These are phyloP conservation scores for Luffa acutangula DNA, from an alignment of 306 rosid species.

Conservation along the genomic window DNA sequence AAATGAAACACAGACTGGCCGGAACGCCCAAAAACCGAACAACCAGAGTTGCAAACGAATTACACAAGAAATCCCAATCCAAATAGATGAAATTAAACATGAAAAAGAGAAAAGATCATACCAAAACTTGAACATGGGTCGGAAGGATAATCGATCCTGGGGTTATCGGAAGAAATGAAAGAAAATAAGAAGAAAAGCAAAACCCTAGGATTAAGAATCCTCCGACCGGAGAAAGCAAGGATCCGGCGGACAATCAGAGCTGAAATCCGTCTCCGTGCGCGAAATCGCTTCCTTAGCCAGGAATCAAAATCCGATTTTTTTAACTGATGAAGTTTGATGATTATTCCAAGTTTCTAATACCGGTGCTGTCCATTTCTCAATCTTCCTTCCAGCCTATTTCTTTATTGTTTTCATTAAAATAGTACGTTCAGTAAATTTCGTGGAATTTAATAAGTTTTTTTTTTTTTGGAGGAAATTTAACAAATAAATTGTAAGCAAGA, in stretches of 20 bases:
- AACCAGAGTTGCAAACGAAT: background rate
- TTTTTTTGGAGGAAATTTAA: too few relatives aligned
- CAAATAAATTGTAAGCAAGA: too few relatives aligned
- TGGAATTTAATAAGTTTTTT: background rate
- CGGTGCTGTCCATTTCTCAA: background rate
- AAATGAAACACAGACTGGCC: background rate
- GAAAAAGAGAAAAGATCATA: conserved; percentile 12
- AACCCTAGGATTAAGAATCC: conserved; percentile 15
- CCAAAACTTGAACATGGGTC: conserved; percentile 79
- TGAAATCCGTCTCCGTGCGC: background rate
- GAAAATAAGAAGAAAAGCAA: background rate
- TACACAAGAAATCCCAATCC: conserved; percentile 7
- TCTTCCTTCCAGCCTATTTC: background rate
- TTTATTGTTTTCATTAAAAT: background rate
- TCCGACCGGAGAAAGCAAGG: background rate
- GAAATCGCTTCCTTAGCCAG: background rate
- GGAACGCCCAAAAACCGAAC: background rate
- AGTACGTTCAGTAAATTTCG: background rate
- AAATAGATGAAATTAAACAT: background rate
- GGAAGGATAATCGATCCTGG: conserved; percentile 6
- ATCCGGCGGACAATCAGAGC: background rate
- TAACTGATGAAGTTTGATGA: background rate
- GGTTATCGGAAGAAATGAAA: conserved; percentile 9
- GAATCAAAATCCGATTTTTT: background rate
- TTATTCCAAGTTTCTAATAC: background rate